These are phyloP conservation scores for Epipyxis sp. DNA, from an alignment of 108 stramenopile genomes.

Conservation along the genomic window DNA sequence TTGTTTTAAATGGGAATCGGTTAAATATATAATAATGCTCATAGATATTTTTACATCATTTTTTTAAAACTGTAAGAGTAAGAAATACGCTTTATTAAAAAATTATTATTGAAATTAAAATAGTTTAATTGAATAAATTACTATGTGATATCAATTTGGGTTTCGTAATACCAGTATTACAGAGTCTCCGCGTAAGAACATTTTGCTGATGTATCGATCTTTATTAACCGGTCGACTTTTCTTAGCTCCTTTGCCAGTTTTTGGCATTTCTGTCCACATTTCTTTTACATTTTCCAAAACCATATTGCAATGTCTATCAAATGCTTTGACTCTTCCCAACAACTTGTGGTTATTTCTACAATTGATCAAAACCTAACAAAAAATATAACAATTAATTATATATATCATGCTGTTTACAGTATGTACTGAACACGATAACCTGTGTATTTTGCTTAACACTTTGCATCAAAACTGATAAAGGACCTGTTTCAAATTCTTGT, in stretches of 20 bases:
- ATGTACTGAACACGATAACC: slow-evolving; percentile 47
- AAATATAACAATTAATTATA: background rate
- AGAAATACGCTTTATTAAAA: too few relatives aligned
- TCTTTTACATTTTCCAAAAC: slow-evolving; percentile 97
- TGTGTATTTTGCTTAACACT: slow-evolving; percentile 87
- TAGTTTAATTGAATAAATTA: too few relatives aligned
- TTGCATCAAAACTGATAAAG: slow-evolving; percentile 82
- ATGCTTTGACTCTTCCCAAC: slow-evolving; percentile 92
- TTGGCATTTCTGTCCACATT: slow-evolving; percentile 97
- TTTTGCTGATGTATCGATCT: slow-evolving; percentile 95
- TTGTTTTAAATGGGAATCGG: too few relatives aligned
- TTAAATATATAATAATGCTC: background rate
- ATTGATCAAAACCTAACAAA: slow-evolving; percentile 67
- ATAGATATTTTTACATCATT: slow-evolving; percentile 31
- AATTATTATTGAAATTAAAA: too few relatives aligned
- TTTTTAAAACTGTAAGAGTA: too few relatives aligned
- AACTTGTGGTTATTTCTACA: slow-evolving; percentile 98
- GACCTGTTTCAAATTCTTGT: slow-evolving; percentile 70
- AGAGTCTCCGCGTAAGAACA: slow-evolving; percentile 97
- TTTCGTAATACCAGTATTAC: slow-evolving; percentile 65
- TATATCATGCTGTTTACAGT: background rate
- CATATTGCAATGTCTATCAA: slow-evolving; percentile 70
- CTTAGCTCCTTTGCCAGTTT: slow-evolving; percentile 81
- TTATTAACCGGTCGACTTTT: slow-evolving; percentile 82
- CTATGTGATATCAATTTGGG: background rate